Base-by-base conservation (phyloP, 805 yeast genomes). In the Naumovozyma dairenensis region DNA sequence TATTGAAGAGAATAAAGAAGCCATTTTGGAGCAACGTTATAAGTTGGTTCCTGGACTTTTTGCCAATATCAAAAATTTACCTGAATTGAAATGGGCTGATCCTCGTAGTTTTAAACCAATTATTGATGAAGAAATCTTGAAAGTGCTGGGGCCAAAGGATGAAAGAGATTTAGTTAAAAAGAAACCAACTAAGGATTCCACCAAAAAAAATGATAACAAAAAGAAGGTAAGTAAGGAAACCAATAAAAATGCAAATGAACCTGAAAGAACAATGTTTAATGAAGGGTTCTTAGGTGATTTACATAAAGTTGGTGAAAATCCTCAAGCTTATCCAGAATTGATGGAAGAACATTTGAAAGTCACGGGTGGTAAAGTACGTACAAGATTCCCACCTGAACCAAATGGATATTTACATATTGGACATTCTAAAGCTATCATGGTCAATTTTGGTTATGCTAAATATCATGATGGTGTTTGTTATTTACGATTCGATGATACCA, bases 351-450 rank as follows among this genome's bases (percentile, higher is more conserved):
- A 92, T 58, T 66, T 85, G 48, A 73, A 70, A 36, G 74, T 74
- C 44, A 84, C 94, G 21, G 70, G 73, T 25, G 94, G 96, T 30
- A 69, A 72, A 52, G 97, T 89, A 19, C 77, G 73, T 49, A 92
- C 98, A 3, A 76, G 99, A 57, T 92, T 92, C 64, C 99, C 63
- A 39, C 99, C 99, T 45, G 99, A 92, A 68, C 99, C 99, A 40
- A 83, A 94, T 65, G 99, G 99, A 66, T 92, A 87, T 63, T 72
- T 92, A 63, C 99, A 92, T 65, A 92, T 92, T 64, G 99, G 99
- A 29, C 99, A 92, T 56, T 81, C 95, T 27, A 92, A 92, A 63
- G 98, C 98, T 33, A 89, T 92, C 55, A 82, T 92, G 74, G 96
- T 89, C 35, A 87, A 92, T 59, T 92, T 92, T 60, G 99, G 99